Evolutionary conservation across 2,329 filamentous ascomycete species (phyloP), one percentile per base, ranked within the genome.

Genomic region (Penicillium sp.): DNA sequence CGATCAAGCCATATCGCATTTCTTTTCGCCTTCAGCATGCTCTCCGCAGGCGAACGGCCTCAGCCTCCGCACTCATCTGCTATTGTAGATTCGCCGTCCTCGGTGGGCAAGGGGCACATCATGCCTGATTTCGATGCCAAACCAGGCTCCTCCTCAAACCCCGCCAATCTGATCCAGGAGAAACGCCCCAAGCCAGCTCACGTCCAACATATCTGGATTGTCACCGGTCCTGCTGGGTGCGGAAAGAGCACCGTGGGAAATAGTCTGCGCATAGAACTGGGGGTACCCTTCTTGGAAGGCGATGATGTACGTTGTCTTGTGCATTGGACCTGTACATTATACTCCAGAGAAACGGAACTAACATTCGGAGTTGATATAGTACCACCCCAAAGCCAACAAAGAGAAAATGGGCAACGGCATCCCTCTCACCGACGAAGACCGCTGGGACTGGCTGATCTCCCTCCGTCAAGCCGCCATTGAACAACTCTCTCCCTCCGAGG

Each of bases 381-480:
- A 78, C 65, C 80, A 82, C 66, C 69, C 79, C 0, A 79, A 84
- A 35, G 83, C 89, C 70, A 97, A 94, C 78, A 88, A 93, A 68
- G 88, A 93, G 56, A 99, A 98, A 79, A 99, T 99, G 95, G 83
- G 85, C 71, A 84, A 83, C 67, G 91, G 91, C 67, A 88, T 87
- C 58, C 92, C 95, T 2, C 83, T 99, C 38, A 96, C 90, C 57
- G 95, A 99, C 73, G 89, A 88, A 60, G 95, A 99, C 78, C 90
- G 95, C 64, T 98, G 95, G 95, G 94, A 97, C 80, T 99, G 95
- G 95, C 87, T 99, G 64, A 91, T 89, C 49, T 82, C 83, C 12
- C 83, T 95, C 14, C 90, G 91, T 63, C 85, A 91, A 65, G 88
- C 78, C 41, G 80, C 80, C 42, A 74, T 84, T 58, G 83, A 83